Conservation (phyloP, 768 basidiomycete genomes). For the Dioszegia crocea region DNA sequence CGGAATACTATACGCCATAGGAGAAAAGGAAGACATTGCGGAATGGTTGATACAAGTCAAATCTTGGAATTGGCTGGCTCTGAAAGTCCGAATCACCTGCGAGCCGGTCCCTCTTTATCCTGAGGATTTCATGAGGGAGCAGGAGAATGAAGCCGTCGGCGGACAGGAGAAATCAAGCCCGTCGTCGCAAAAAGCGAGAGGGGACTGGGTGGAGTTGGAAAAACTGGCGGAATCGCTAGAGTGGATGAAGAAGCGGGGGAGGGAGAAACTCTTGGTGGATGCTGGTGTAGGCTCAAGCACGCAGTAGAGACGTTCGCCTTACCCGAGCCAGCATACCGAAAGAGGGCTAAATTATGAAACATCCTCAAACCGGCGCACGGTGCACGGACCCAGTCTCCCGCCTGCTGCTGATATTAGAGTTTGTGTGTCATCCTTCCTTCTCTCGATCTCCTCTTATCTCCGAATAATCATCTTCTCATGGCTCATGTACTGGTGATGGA, state of each 20-base stretch:
- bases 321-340: too few relatives aligned
- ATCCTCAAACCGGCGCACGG: not conserved
- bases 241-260: constrained; percentile 61
- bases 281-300: constrained; percentile 59
- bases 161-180: constrained; percentile 7
- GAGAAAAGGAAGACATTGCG: constrained; percentile 56
- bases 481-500: too few relatives aligned
- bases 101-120: constrained; percentile 5
- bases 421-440: too few relatives aligned
- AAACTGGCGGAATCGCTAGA: constrained; percentile 68
- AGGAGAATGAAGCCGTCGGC: not conserved
- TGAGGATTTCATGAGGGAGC: not conserved
- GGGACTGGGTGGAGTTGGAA: constrained; percentile 62
- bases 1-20: constrained; percentile 70
- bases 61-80: constrained; percentile 73
- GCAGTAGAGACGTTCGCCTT: too few relatives aligned
- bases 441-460: too few relatives aligned
- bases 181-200: constrained; percentile 25
- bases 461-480: too few relatives aligned
- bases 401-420: too few relatives aligned
- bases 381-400: too few relatives aligned
- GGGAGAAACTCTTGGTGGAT: constrained; percentile 58
- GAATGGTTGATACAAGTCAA: constrained; percentile 66
- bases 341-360: too few relatives aligned
- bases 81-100: constrained; percentile 57